Percentiles rank a stretch among this genome's conserved stretches.
Evolutionary conservation across 2,329 filamentous ascomycete genomes (phyloP).

Genomic region (Metarhizium album): DNA sequence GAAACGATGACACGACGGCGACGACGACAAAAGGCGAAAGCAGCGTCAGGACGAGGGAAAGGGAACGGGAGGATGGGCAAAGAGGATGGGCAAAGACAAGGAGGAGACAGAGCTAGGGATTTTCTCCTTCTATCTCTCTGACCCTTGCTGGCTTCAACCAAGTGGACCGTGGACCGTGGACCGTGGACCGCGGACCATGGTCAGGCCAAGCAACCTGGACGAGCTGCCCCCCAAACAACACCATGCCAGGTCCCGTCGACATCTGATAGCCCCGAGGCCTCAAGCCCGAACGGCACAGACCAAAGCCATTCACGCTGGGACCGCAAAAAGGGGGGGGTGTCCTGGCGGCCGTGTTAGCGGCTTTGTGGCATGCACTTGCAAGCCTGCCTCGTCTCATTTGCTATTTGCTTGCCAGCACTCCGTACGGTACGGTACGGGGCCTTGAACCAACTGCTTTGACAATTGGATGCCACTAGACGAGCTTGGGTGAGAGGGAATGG

Average conservation of each 20-base stretch:
- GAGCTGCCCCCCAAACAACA: neutral
- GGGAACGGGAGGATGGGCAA: slow-evolving; percentile 16
- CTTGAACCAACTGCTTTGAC: too few relatives aligned
- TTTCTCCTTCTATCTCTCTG: slow-evolving; percentile 5
- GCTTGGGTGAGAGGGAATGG: neutral
- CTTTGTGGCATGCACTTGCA: neutral
- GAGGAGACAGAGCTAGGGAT: slow-evolving; percentile 1
- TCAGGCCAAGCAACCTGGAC: slow-evolving; percentile 2
- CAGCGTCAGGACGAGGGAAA: slow-evolving; percentile 16
- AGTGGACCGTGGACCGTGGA: slow-evolving; percentile 8
- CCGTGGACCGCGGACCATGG: slow-evolving; percentile 5
- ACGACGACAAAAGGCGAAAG: slow-evolving; percentile 15
- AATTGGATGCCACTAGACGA: neutral
- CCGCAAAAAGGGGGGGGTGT: neutral
- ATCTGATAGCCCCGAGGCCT: neutral
- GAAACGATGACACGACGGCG: slow-evolving; percentile 16
- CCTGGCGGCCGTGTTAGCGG: neutral
- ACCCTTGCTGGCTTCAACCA: slow-evolving; percentile 4
- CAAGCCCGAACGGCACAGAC: neutral
- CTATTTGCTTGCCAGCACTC: too few relatives aligned
- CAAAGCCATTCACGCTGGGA: neutral
- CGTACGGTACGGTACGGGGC: too few relatives aligned
- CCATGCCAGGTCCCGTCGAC: slow-evolving; percentile 1
- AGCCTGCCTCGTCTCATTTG: too few relatives aligned
- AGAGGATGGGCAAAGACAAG: neutral